Evolutionary conservation across 148 eudicot species (phyloP).

Genomic region (Silene conica): DNA sequence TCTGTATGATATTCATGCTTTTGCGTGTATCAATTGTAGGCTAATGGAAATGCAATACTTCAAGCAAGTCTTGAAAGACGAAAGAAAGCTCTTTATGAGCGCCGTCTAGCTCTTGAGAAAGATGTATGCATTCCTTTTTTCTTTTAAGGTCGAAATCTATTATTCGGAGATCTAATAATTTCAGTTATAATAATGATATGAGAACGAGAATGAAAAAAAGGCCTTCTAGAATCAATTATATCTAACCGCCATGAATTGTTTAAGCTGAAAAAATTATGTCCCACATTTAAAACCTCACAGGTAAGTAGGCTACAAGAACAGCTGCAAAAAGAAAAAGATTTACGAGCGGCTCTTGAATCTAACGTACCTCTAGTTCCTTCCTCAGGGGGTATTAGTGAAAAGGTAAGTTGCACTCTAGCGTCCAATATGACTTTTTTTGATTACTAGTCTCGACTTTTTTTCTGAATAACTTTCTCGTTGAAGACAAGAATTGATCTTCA

Average conservation of each 20-base stretch:
- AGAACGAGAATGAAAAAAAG: not conserved
- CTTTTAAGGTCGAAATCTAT: not conserved
- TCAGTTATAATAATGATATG: not conserved
- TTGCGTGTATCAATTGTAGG: slow-evolving; percentile 31
- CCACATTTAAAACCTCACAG: slow-evolving; percentile 28
- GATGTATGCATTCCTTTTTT: slow-evolving; percentile 43
- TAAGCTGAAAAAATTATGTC: no score
- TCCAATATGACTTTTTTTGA: not conserved
- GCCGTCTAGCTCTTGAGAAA: slow-evolving; percentile 69
- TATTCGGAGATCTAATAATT: not conserved
- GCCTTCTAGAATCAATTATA: not conserved
- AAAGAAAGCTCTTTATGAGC: slow-evolving; percentile 56
- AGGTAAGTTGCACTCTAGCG: slow-evolving; percentile 41
- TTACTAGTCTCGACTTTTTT: not conserved
- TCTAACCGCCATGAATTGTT: no score
- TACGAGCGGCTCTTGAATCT: slow-evolving; percentile 57
- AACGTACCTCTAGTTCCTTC: slow-evolving; percentile 31
- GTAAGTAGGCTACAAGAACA: slow-evolving; percentile 66
- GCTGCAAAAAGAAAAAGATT: slow-evolving; percentile 68
- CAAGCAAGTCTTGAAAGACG: slow-evolving; percentile 53
- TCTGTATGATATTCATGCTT: not conserved
- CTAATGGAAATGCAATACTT: slow-evolving; percentile 45
- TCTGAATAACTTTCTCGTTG: slow-evolving; percentile 20
- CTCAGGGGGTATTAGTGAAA: slow-evolving; percentile 41
- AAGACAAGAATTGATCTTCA: slow-evolving; percentile 48